Evolutionary conservation across 169 alveolate species (phyloP).

Genomic region (Plasmodium fragile): DNA sequence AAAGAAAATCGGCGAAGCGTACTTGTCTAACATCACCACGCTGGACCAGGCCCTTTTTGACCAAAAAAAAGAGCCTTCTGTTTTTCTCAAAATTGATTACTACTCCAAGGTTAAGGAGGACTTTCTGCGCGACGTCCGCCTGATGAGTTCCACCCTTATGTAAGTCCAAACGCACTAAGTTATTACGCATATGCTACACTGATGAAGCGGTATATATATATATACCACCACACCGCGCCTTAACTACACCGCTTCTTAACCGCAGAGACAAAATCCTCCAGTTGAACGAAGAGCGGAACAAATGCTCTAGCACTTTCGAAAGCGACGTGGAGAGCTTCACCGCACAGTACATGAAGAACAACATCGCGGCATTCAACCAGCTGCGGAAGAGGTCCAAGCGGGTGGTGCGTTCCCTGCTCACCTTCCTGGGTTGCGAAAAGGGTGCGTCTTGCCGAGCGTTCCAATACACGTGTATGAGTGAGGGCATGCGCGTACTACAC

Average conservation of each 20-base stretch:
- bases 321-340: conserved; percentile 42
- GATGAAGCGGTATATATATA: background rate
- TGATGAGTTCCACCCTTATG: conserved; percentile 18
- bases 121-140: conserved; percentile 8
- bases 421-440: conserved; percentile 1
- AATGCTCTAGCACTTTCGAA: conserved; percentile 45
- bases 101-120: conserved; percentile 14
- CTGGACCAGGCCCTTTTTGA: conserved; percentile 27
- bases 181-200: background rate
- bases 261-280: conserved; percentile 34
- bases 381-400: conserved; percentile 43
- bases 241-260: background rate
- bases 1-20: conserved; percentile 38
- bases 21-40: conserved; percentile 11
- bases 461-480: background rate
- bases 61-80: conserved; percentile 30
- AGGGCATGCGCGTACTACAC: background rate
- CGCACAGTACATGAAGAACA: conserved; percentile 17
- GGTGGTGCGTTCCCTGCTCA: conserved; percentile 6
- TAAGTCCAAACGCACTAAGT: background rate
- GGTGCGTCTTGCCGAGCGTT: background rate
- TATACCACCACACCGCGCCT: no score
- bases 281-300: conserved; percentile 43
- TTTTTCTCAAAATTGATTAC: conserved; percentile 16
- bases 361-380: conserved; percentile 21